Conservation (phyloP, 495 filamentous ascomycete genomes). For the Glarea lozoyensis region DNA sequence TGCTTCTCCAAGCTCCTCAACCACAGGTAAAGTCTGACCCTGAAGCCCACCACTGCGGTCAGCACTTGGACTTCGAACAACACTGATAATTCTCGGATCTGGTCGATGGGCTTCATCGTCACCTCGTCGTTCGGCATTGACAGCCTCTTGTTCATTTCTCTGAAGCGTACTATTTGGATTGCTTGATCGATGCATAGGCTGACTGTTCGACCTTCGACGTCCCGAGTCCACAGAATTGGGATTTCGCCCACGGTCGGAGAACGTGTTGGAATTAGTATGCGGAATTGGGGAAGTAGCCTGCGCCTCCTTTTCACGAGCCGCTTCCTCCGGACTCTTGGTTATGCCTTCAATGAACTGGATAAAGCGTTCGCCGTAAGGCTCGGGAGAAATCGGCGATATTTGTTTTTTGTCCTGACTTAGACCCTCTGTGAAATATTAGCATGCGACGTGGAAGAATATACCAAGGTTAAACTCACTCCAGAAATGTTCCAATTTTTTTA, state of each 20-base stretch:
- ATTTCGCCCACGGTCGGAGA: slow-evolving; percentile 15
- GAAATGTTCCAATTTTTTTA: slow-evolving; percentile 18
- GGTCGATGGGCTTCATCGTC: slow-evolving; percentile 44
- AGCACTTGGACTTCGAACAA: slow-evolving; percentile 37
- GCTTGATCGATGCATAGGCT: slow-evolving; percentile 33
- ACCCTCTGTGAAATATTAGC: slow-evolving; percentile 90
- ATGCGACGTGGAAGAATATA: slow-evolving; percentile 38
- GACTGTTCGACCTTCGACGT: slow-evolving; percentile 22
- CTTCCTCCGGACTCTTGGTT: slow-evolving; percentile 83
- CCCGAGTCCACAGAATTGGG: slow-evolving; percentile 14
- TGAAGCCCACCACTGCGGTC: slow-evolving; percentile 45
- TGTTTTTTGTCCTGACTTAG: slow-evolving; percentile 68
- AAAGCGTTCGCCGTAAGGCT: slow-evolving; percentile 89
- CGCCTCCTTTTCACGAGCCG: slow-evolving; percentile 50
- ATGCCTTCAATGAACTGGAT: slow-evolving; percentile 84
- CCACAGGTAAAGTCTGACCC: slow-evolving; percentile 73
- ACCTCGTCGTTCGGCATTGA: slow-evolving; percentile 35
- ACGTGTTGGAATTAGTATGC: slow-evolving; percentile 20
- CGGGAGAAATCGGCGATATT: slow-evolving; percentile 89
- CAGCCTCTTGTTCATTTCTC: slow-evolving; percentile 38
- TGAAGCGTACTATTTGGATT: slow-evolving; percentile 32
- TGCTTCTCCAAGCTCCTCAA: slow-evolving; percentile 83
- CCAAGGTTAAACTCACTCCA: slow-evolving; percentile 12
- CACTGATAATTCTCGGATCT: slow-evolving; percentile 35
- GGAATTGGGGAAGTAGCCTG: slow-evolving; percentile 19